Evolutionary conservation across 108 stramenopile genomes (phyloP).

Genomic region (Parietichytrium sp.): DNA sequence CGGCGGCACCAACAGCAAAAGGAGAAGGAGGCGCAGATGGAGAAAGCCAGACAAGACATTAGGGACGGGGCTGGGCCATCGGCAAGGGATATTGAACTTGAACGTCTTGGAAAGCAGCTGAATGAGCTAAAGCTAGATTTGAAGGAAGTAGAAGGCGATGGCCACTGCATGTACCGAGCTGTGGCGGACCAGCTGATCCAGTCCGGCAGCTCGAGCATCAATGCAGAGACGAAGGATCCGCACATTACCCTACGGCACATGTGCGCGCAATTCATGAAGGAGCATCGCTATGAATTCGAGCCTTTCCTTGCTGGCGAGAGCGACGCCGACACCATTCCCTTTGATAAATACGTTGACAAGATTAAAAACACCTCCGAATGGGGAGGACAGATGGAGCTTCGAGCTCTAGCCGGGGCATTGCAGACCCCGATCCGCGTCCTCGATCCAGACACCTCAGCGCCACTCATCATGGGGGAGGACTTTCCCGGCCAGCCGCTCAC

Average conservation of each 20-base stretch:
- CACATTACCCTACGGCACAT: constrained; percentile 41
- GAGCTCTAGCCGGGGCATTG: constrained; percentile 76
- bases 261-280: constrained; percentile 51
- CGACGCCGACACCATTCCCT: constrained; percentile 61
- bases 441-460: constrained; percentile 59
- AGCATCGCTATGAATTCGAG: constrained; percentile 72
- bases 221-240: constrained; percentile 43
- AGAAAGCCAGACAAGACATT: neutral
- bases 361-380: constrained; percentile 81
- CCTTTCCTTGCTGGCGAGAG: constrained; percentile 72
- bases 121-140: constrained; percentile 51
- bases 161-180: constrained; percentile 91
- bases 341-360: constrained; percentile 75
- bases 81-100: neutral
- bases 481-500: constrained; percentile 60
- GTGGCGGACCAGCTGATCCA: constrained; percentile 72
- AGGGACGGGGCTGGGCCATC: neutral
- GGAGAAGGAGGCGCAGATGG: neutral
- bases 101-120: neutral
- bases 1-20: neutral
- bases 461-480: constrained; percentile 49
- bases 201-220: neutral
- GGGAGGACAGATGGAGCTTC: constrained; percentile 94
- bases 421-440: constrained; percentile 79
- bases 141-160: constrained; percentile 82